Conservation (phyloP, 371 early-diverging fungal genomes). For the Mucor piriformis region DNA sequence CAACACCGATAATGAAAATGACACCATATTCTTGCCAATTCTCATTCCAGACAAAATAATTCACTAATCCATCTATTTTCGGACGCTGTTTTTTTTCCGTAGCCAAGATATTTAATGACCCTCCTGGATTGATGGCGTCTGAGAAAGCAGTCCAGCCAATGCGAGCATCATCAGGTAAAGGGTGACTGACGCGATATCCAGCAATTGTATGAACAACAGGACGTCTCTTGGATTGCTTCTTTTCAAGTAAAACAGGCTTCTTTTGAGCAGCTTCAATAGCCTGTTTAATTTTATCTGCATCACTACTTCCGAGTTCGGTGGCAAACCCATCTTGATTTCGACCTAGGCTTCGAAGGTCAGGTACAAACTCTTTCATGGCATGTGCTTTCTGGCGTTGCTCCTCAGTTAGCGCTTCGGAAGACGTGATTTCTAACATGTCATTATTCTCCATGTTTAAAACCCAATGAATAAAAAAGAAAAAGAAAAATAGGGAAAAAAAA, state of each 20-base stretch:
- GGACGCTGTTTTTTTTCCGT: slow-evolving; percentile 13
- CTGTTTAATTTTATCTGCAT: slow-evolving; percentile 29
- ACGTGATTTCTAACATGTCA: too few species aligned
- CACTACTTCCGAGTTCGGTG: slow-evolving; percentile 32
- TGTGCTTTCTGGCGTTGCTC: too few species aligned
- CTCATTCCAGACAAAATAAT: slow-evolving; percentile 19
- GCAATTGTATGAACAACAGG: slow-evolving; percentile 26
- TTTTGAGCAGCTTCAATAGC: slow-evolving; percentile 24
- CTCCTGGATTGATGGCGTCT: slow-evolving; percentile 28
- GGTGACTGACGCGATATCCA: slow-evolving; percentile 25
- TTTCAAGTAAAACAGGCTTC: slow-evolving; percentile 17
- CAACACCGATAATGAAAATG: slow-evolving; percentile 35
- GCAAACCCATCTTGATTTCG: slow-evolving; percentile 31
- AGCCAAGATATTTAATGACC: slow-evolving; percentile 17
- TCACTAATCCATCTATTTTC: neutral
- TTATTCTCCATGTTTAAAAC: too few species aligned
- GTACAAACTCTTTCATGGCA: slow-evolving; percentile 8
- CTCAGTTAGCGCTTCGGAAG: too few species aligned
- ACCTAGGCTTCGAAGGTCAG: slow-evolving; percentile 23
- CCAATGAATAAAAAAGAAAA: too few species aligned
- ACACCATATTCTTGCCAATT: slow-evolving; percentile 44
- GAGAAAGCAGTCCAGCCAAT: slow-evolving; percentile 44
- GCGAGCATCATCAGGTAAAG: slow-evolving; percentile 31
- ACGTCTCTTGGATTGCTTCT: neutral
- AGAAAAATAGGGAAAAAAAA: too few species aligned